phyloP scores from a whole-genome alignment of 495 filamentous ascomycete genomes.

The Lophiotrema nucula region DNA sequence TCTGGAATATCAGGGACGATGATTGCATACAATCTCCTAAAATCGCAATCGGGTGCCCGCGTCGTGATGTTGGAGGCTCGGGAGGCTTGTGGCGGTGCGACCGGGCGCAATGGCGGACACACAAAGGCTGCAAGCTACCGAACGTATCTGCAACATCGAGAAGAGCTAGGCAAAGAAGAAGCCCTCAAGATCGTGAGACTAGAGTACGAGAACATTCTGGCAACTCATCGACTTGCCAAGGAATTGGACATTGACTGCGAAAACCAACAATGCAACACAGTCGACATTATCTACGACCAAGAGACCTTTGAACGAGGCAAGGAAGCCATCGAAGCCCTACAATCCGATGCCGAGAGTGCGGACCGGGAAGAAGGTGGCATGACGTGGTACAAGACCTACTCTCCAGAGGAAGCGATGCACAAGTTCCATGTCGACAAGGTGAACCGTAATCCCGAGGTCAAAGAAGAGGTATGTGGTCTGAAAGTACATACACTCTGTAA shows the following conservation, averaged over 20 bases:
- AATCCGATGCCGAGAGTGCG: constrained; percentile 37
- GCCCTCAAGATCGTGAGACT: constrained; percentile 57
- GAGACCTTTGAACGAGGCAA: constrained; percentile 47
- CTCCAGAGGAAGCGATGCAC: constrained; percentile 46
- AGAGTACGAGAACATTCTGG: constrained; percentile 57
- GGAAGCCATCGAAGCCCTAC: constrained; percentile 48
- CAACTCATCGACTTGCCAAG: constrained; percentile 53
- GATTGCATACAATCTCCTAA: not conserved
- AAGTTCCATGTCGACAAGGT: constrained; percentile 42
- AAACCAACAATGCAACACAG: constrained; percentile 50
- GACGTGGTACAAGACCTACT: constrained; percentile 48
- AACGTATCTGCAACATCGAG: constrained; percentile 48
- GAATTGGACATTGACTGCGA: constrained; percentile 55
- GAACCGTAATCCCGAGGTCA: constrained; percentile 17
- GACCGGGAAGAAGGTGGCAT: constrained; percentile 48
- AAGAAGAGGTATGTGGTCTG: too few species aligned
- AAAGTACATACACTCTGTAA: too few species aligned
- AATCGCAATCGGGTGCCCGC: too few species aligned
- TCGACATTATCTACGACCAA: constrained; percentile 58
- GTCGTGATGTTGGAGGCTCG: not conserved
- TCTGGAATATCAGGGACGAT: not conserved
- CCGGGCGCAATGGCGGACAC: constrained; percentile 1
- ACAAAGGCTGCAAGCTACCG: constrained; percentile 64
- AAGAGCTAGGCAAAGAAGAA: constrained; percentile 41
- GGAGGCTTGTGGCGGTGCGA: not conserved